These are phyloP conservation scores for Myriosclerotinia scirpicola DNA, from an alignment of 2,329 filamentous ascomycete species.

Conservation along the genomic window DNA sequence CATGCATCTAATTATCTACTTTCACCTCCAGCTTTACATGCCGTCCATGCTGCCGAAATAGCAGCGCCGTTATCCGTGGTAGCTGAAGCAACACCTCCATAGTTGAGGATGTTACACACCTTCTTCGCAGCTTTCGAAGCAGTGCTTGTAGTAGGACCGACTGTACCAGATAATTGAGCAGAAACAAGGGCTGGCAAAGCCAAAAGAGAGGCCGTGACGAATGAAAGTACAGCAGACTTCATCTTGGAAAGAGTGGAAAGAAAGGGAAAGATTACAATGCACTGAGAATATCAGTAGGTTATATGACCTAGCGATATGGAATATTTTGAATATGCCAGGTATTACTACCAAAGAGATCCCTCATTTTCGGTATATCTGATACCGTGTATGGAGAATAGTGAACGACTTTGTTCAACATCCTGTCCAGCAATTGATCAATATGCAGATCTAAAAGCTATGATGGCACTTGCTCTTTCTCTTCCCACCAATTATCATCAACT, in stretches of 20 bases:
- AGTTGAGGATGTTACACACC: conserved; percentile 48
- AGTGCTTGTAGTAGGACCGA: conserved; percentile 35
- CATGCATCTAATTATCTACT: conserved; percentile 23
- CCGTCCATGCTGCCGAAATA: conserved; percentile 46
- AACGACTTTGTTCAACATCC: not conserved
- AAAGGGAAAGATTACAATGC: conserved; percentile 1
- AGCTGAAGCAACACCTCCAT: conserved; percentile 49
- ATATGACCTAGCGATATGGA: not conserved
- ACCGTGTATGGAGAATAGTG: not conserved
- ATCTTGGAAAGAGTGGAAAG: conserved; percentile 19
- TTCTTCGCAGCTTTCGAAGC: conserved; percentile 33
- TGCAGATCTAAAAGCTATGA: not conserved
- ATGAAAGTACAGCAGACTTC: conserved; percentile 25
- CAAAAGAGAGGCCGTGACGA: conserved; percentile 19
- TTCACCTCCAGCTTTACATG: conserved; percentile 47
- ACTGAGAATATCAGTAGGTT: not conserved
- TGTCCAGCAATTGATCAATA: not conserved
- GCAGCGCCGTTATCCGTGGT: conserved; percentile 48
- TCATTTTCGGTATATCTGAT: conserved; percentile 7
- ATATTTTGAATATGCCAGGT: not conserved
- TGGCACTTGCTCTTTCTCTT: not conserved
- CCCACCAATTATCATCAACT: not conserved
- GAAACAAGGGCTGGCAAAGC: conserved; percentile 24
- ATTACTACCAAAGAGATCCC: not conserved
- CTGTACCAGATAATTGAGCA: conserved; percentile 33